These are phyloP conservation scores for Crotalaria pallida DNA, from an alignment of 306 rosid species.

Conservation along the genomic window DNA sequence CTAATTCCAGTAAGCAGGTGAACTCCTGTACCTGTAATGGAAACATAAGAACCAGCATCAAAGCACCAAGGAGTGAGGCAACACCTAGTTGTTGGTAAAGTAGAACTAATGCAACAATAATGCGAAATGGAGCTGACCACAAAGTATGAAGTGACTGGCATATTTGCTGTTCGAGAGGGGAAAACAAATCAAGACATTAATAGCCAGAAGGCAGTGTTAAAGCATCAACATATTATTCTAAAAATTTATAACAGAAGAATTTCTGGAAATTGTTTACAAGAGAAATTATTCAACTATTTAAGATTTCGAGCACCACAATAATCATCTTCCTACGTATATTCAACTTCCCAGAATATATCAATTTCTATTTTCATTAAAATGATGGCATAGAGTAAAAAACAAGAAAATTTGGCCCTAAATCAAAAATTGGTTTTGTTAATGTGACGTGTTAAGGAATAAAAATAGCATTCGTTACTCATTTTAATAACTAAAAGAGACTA, in stretches of 20 bases:
- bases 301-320: not conserved
- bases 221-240: constrained; percentile 13
- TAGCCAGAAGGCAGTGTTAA: not conserved
- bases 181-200: not conserved
- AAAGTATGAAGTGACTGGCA: constrained; percentile 76
- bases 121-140: constrained; percentile 95
- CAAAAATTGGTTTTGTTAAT: not conserved
- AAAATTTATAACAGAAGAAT: not conserved
- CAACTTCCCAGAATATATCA: not conserved
- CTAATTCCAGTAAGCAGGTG: not conserved
- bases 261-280: constrained; percentile 10
- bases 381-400: not conserved
- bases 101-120: constrained; percentile 60
- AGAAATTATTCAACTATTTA: not conserved
- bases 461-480: not conserved
- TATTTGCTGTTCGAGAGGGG: constrained; percentile 53
- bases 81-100: constrained; percentile 87
- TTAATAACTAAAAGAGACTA: not conserved
- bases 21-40: constrained; percentile 61
- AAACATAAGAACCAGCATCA: constrained; percentile 61
- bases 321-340: not conserved
- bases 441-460: not conserved
- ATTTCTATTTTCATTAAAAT: constrained; percentile 3
- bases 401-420: not conserved
- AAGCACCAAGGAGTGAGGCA: constrained; percentile 80